These are phyloP conservation scores for Harringtonia aguacate DNA, from an alignment of 2,329 filamentous ascomycete species.

Conservation along the genomic window DNA sequence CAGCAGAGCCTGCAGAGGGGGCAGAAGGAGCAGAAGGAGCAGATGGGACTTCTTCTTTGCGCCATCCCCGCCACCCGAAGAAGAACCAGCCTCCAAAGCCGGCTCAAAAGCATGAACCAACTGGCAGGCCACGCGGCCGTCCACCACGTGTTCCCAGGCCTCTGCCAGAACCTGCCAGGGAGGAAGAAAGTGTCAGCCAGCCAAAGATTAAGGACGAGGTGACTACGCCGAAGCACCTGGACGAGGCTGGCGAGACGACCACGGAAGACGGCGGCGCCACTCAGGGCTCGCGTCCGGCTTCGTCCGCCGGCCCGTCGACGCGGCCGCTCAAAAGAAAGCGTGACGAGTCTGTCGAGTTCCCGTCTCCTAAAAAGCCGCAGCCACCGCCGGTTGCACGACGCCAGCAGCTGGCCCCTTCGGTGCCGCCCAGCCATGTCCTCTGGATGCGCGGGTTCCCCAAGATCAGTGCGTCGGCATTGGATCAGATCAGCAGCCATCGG, in stretches of 20 bases:
- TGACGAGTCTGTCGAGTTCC: conserved; percentile 32
- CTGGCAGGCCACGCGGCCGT: conserved; percentile 1
- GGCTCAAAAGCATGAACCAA: neutral
- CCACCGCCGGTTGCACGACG: conserved; percentile 16
- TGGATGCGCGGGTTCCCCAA: conserved; percentile 68
- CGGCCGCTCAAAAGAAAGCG: conserved; percentile 44
- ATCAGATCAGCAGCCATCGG: conserved; percentile 67
- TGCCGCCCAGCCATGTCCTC: conserved; percentile 55
- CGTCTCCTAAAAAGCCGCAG: conserved; percentile 16
- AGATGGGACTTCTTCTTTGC: neutral
- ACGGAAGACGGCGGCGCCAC: conserved; percentile 36
- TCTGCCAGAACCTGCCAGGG: neutral
- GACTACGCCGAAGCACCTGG: conserved; percentile 40
- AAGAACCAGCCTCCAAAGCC: conserved; percentile 1
- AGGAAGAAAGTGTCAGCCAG: neutral
- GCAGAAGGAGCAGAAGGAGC: too few relatives aligned
- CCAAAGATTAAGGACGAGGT: conserved; percentile 49
- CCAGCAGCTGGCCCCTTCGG: conserved; percentile 22
- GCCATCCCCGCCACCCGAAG: conserved; percentile 5
- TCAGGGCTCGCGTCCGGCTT: neutral
- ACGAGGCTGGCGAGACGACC: conserved; percentile 45
- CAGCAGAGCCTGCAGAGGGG: too few relatives aligned
- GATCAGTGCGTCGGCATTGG: conserved; percentile 61
- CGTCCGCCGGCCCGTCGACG: conserved; percentile 5
- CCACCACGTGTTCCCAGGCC: neutral